Conservation (phyloP, 331 rosid genomes). For the Malus hybrid region DNA sequence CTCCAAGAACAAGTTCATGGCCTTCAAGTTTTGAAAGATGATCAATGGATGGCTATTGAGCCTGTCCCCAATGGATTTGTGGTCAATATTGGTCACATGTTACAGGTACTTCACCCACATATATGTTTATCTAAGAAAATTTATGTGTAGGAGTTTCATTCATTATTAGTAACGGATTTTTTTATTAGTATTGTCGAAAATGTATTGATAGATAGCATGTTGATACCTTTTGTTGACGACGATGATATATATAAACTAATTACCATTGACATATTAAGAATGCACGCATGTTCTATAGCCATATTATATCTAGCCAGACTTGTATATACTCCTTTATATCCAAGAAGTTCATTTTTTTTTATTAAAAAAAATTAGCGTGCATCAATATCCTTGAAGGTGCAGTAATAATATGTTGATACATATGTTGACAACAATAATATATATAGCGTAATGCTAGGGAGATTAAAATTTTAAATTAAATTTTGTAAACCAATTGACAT, state of each 20-base stretch:
- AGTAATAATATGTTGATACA: too few relatives aligned
- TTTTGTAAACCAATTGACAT: too few relatives aligned
- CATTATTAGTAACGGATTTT: not conserved
- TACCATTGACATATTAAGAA: not conserved
- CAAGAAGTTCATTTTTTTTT: too few relatives aligned
- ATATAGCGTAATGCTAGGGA: too few relatives aligned
- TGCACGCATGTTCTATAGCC: not conserved
- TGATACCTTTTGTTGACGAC: too few relatives aligned
- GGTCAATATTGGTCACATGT: slow-evolving; percentile 32
- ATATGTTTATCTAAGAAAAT: too few relatives aligned
- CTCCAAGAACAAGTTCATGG: slow-evolving; percentile 35
- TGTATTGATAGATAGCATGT: too few relatives aligned
- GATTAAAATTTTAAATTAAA: too few relatives aligned
- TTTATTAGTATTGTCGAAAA: too few relatives aligned
- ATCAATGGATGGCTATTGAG: slow-evolving; percentile 42
- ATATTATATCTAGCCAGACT: not conserved
- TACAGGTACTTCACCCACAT: slow-evolving; percentile 24
- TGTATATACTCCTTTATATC: too few relatives aligned
- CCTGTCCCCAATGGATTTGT: slow-evolving; percentile 40
- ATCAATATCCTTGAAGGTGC: not conserved
- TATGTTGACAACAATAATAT: not conserved
- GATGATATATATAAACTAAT: too few relatives aligned
- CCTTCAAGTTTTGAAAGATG: slow-evolving; percentile 50
- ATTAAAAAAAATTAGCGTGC: not conserved
- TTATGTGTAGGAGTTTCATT: not conserved